phyloP scores from a whole-genome alignment of 805 yeast genomes.

The Helenozyma rhizophorensis region DNA sequence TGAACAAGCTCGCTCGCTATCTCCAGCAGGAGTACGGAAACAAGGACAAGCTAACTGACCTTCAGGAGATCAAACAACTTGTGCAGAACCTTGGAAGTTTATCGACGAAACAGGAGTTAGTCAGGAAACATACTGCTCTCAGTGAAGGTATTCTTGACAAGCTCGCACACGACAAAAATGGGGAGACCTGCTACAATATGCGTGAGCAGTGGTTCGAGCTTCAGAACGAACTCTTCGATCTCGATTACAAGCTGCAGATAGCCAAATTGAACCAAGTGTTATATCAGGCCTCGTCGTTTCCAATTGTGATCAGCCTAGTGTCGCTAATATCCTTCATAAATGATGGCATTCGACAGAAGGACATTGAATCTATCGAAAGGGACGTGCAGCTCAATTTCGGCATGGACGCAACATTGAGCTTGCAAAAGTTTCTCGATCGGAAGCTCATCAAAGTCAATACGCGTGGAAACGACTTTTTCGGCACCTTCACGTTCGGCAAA shows the following conservation, averaged over 20 bases:
- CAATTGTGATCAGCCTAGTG: constrained; percentile 48
- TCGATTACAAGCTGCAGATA: constrained; percentile 32
- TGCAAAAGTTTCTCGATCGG: constrained; percentile 46
- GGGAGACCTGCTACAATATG: constrained; percentile 20
- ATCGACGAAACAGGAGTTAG: constrained; percentile 61
- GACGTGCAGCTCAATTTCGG: constrained; percentile 68
- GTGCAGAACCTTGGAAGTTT: constrained; percentile 62
- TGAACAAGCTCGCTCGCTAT: constrained; percentile 66
- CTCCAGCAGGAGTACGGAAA: constrained; percentile 64
- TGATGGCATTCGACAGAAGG: constrained; percentile 66
- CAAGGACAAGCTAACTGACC: constrained; percentile 19
- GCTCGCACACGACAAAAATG: constrained; percentile 28
- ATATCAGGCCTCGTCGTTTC: constrained; percentile 20
- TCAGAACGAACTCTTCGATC: constrained; percentile 64
- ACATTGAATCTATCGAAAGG: constrained; percentile 49
- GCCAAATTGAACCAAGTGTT: background rate
- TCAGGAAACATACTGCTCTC: constrained; percentile 70
- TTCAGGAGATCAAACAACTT: constrained; percentile 57
- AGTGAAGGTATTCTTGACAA: constrained; percentile 58
- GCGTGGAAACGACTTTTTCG: background rate
- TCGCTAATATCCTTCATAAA: constrained; percentile 58
- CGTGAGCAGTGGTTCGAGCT: constrained; percentile 50
- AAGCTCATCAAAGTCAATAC: constrained; percentile 40
- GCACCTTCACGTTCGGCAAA: too few relatives aligned
- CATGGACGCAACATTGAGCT: constrained; percentile 40